Evolutionary conservation across 2,329 filamentous ascomycete species (phyloP), one percentile per base, ranked within the genome.

Genomic region (Aspergillus alliaceus): DNA sequence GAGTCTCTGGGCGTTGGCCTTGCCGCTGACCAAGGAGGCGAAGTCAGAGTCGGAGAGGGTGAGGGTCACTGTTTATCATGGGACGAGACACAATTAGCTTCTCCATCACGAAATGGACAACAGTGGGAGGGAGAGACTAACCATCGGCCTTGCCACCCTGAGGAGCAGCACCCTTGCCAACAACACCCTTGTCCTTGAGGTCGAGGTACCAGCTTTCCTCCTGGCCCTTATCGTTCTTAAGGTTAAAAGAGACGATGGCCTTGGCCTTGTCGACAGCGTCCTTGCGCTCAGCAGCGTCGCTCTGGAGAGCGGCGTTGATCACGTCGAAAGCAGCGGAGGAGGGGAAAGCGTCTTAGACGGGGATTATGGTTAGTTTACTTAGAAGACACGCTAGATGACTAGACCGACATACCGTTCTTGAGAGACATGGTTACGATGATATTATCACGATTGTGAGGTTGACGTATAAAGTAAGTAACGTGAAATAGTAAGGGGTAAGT

Each of bases 201-300:
- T 99, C 95, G 67, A 99, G 90, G 80, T 96, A 86, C 95, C 95
- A 99, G 79, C 86, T 90, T 70, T 91, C 87, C 58, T 87, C 87
- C 75, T 93, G 85, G 68, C 91, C 91, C 24, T 83, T 83, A 57
- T 81, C 77, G 84, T 99, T 99, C 84, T 96, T 98, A 65, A 99
- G 82, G 54, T 86, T 91, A 80, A 99, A 98, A 59, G 88, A 88
- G 75, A 96, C 97, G 75, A 98, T 82, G 59, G 90, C 91, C 69
- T 89, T 89, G 72, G 87, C 93, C 73, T 91, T 86, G 79, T 96
- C 93, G 77, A 98, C 88, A 66, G 93, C 93, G 64, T 92, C 88
- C 80, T 96, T 89, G 78, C 88, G 87, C 69, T 91, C 90, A 64
- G 84, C 83, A 27, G 90, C 86, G 75, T 84, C 86, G 69, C 83